A percentile compares a stretch with the other conserved stretches of the same genome.
Evolutionary conservation across 495 filamentous ascomycete genomes (phyloP).

Genomic region (Annulohypoxylon moriforme): DNA sequence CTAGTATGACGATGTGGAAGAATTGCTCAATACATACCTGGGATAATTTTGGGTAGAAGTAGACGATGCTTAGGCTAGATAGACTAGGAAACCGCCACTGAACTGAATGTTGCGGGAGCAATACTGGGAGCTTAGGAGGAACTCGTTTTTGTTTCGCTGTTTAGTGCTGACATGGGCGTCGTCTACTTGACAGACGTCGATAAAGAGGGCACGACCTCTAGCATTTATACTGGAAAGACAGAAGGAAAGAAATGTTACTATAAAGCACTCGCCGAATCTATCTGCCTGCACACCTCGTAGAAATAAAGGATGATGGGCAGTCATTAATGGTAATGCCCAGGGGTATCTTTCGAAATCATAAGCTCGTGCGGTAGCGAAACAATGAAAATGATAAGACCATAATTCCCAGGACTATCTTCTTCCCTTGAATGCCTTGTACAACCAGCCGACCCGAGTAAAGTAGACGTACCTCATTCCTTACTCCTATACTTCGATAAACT

Average conservation of each 20-base stretch:
- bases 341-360: neutral
- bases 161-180: neutral
- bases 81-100: neutral
- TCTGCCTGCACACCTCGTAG: neutral
- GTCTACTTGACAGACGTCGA: neutral
- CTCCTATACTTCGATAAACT: slow-evolving; percentile 63
- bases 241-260: neutral
- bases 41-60: neutral
- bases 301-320: neutral
- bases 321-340: neutral
- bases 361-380: neutral
- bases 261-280: neutral
- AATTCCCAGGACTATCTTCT: neutral
- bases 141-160: neutral
- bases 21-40: neutral
- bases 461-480: neutral
- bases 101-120: neutral
- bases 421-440: neutral
- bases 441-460: neutral
- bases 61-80: neutral
- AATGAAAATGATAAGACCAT: neutral
- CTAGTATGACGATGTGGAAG: neutral
- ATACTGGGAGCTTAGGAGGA: too few relatives aligned
- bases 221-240: neutral
- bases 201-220: neutral